A percentile compares a stretch with the other conserved stretches of the same genome.
These are phyloP conservation scores for Neonothopanus nambi DNA, from an alignment of 1,284 basidiomycete species.

Conservation along the genomic window DNA sequence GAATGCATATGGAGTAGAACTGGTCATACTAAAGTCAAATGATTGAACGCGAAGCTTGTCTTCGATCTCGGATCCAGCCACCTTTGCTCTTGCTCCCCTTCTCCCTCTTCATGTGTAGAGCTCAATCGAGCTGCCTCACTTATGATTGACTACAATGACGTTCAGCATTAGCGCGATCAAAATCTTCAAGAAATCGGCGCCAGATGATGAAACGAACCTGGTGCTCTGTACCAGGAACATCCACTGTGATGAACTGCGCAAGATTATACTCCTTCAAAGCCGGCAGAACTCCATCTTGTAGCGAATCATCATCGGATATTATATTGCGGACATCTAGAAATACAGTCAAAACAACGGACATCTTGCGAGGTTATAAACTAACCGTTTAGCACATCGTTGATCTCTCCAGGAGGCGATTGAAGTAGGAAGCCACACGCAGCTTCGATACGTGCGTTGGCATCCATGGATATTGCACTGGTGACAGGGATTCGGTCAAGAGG, in stretches of 20 bases:
- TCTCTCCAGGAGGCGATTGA: constrained; percentile 92
- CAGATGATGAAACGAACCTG: constrained; percentile 49
- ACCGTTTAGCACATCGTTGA: constrained; percentile 94
- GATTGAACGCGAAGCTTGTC: constrained; percentile 80
- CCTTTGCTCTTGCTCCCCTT: constrained; percentile 52
- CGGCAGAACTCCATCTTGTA: constrained; percentile 77
- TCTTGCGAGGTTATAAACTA: constrained; percentile 21
- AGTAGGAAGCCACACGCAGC: constrained; percentile 79
- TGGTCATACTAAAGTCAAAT: constrained; percentile 69
- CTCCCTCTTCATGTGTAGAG: constrained; percentile 24
- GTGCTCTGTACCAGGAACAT: constrained; percentile 70
- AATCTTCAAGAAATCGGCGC: background rate
- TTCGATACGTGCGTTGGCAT: constrained; percentile 61
- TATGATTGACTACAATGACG: constrained; percentile 62
- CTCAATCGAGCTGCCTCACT: constrained; percentile 63
- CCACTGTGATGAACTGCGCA: constrained; percentile 82
- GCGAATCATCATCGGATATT: constrained; percentile 78
- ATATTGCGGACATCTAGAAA: constrained; percentile 82
- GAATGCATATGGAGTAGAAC: constrained; percentile 12
- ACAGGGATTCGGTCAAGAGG: background rate
- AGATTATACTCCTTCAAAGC: constrained; percentile 83
- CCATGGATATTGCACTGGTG: too few relatives aligned
- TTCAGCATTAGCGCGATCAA: background rate
- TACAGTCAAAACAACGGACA: background rate
- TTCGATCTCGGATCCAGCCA: constrained; percentile 82